phyloP scores from a whole-genome alignment of 1,284 basidiomycete species.

The Cryptococcus jaspeensis region DNA sequence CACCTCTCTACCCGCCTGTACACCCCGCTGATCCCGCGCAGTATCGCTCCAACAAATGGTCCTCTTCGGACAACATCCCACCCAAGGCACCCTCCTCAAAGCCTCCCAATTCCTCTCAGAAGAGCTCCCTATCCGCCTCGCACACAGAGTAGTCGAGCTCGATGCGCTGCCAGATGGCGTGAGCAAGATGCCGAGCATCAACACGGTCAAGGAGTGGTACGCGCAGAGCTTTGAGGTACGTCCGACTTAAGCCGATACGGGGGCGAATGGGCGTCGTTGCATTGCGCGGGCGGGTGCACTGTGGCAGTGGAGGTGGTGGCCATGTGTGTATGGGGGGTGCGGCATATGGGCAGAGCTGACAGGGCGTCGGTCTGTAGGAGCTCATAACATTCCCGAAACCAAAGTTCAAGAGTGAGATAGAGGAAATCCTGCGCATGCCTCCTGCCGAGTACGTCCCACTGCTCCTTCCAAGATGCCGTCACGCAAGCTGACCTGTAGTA shows the following conservation, averaged over 20 bases:
- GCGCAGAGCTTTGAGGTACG: constrained; percentile 94
- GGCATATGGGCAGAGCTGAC: constrained; percentile 11
- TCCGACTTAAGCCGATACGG: constrained; percentile 11
- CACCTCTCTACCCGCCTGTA: not conserved
- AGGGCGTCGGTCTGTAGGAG: constrained; percentile 65
- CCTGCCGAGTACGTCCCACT: constrained; percentile 45
- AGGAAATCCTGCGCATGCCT: constrained; percentile 63
- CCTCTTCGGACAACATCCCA: constrained; percentile 79
- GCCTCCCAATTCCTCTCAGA: constrained; percentile 80
- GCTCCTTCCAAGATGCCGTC: not conserved
- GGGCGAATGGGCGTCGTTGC: not conserved
- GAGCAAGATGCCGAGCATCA: constrained; percentile 87
- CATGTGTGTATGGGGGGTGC: not conserved
- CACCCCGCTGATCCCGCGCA: constrained; percentile 35
- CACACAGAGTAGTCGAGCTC: constrained; percentile 94
- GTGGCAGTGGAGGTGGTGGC: too few relatives aligned
- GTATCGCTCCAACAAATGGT: constrained; percentile 93
- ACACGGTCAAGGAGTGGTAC: constrained; percentile 98
- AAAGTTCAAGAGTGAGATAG: constrained; percentile 65
- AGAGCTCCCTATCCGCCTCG: constrained; percentile 82
- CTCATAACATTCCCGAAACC: constrained; percentile 78
- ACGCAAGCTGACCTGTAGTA: not conserved
- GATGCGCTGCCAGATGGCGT: constrained; percentile 91
- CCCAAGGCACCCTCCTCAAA: constrained; percentile 80
- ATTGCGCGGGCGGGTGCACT: too few relatives aligned